Evolutionary conservation across 2,329 filamentous ascomycete species (phyloP).

Genomic region (Thielaviopsis euricoi): DNA sequence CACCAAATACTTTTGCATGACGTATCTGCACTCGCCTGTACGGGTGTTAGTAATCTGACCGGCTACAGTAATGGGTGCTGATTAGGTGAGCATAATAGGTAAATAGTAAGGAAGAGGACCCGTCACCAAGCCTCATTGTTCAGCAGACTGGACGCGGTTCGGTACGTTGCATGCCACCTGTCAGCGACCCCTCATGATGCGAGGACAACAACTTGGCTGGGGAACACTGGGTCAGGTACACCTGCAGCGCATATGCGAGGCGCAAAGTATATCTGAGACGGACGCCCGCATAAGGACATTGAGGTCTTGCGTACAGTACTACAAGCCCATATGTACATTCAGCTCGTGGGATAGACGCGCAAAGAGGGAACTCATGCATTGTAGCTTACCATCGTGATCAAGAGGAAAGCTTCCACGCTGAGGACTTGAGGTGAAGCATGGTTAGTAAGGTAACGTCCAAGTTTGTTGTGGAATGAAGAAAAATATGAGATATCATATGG

Average conservation of each 20-base stretch:
- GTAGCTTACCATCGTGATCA: slow-evolving; percentile 57
- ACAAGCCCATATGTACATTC: not conserved
- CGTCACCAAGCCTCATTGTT: too few relatives aligned
- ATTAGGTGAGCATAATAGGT: not conserved
- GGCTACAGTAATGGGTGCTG: not conserved
- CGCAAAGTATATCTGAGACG: not conserved
- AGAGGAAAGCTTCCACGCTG: slow-evolving; percentile 92
- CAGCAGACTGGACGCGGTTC: too few relatives aligned
- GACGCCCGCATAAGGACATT: not conserved
- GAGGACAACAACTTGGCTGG: not conserved
- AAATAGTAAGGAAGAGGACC: not conserved
- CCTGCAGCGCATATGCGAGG: not conserved
- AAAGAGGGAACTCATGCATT: not conserved
- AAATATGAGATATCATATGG: not conserved
- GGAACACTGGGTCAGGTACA: not conserved
- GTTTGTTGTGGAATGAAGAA: not conserved
- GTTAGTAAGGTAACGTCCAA: not conserved
- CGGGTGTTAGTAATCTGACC: not conserved
- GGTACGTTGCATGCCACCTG: not conserved
- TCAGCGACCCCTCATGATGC: not conserved
- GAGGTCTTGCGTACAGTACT: not conserved
- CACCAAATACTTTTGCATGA: slow-evolving; percentile 70
- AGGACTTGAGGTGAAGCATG: slow-evolving; percentile 36
- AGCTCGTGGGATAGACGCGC: not conserved
- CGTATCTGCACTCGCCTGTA: slow-evolving; percentile 75